Conservation (phyloP, 208 protist genomes). For the Trypanosoma boissoni region DNA sequence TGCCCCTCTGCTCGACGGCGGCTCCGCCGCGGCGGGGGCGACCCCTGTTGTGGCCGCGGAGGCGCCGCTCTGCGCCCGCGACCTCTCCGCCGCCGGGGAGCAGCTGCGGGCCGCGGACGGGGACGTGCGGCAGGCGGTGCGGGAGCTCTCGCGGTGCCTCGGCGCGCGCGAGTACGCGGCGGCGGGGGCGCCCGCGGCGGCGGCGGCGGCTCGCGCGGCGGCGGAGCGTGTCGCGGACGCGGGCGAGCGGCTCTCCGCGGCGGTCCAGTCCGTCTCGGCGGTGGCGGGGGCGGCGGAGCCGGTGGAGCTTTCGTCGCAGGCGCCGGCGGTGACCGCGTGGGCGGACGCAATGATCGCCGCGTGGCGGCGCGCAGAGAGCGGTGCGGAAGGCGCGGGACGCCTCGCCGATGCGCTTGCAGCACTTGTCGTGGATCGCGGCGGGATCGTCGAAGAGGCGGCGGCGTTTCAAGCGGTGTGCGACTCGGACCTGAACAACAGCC, state of each 20-base stretch:
- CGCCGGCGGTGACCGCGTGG: slow-evolving; percentile 9
- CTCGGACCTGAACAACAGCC: slow-evolving; percentile 28
- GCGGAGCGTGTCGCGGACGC: not conserved
- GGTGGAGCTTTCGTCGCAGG: slow-evolving; percentile 6
- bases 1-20: slow-evolving; percentile 5
- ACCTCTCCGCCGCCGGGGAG: not conserved
- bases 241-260: slow-evolving; percentile 6
- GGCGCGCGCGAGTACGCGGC: not conserved
- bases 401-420: slow-evolving; percentile 42
- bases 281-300: slow-evolving; percentile 1
- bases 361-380: slow-evolving; percentile 5
- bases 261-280: slow-evolving; percentile 18
- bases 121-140: not conserved
- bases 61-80: too few species aligned
- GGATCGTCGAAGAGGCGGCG: slow-evolving; percentile 25
- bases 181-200: not conserved
- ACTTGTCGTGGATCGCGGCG: slow-evolving; percentile 39
- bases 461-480: not conserved
- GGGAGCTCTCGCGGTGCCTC: not conserved
- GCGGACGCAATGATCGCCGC: slow-evolving; percentile 11
- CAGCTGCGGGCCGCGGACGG: not conserved
- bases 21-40: not conserved
- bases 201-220: not conserved
- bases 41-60: too few species aligned
- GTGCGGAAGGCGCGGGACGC: slow-evolving; percentile 7